phyloP scores from a whole-genome alignment of 805 yeast genomes.

The Ogataea naganishii region DNA sequence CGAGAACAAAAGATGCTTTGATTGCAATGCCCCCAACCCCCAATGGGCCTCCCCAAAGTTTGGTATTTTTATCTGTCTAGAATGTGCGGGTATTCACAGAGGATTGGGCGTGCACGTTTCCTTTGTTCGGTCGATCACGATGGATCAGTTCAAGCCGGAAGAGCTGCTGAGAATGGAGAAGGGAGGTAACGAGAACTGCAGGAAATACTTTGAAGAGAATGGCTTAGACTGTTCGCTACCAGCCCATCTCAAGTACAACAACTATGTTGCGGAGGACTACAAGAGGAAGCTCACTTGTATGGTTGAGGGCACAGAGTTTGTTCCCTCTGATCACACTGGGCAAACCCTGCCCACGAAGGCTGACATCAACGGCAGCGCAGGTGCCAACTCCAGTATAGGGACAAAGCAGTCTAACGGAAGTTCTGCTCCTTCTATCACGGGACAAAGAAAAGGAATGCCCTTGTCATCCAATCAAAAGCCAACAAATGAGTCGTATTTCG shows the following conservation, averaged over 20 bases:
- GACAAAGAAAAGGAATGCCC: too few species aligned
- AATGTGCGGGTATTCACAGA: conserved; percentile 95
- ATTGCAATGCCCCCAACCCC: conserved; percentile 92
- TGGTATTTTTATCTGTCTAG: conserved; percentile 94
- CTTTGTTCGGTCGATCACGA: conserved; percentile 91
- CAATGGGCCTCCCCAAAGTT: conserved; percentile 99
- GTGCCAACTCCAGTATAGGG: neutral
- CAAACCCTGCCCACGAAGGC: conserved; percentile 28
- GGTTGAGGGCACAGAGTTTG: conserved; percentile 66
- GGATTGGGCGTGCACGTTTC: conserved; percentile 96
- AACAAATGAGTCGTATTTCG: conserved; percentile 78
- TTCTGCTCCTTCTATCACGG: conserved; percentile 1
- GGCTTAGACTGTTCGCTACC: conserved; percentile 62
- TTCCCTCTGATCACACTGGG: conserved; percentile 51
- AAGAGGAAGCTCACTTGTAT: conserved; percentile 70
- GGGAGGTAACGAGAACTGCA: conserved; percentile 84
- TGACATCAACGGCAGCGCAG: conserved; percentile 1
- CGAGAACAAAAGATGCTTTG: conserved; percentile 82
- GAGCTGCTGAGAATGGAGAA: conserved; percentile 85
- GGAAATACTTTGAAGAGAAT: conserved; percentile 55
- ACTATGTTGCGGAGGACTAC: conserved; percentile 91
- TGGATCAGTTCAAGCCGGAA: conserved; percentile 97
- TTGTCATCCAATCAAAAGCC: conserved; percentile 28
- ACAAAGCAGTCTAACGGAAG: neutral
- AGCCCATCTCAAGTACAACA: conserved; percentile 71